Base-by-base conservation (phyloP, 441 rosid genomes). In the Pelargonium cotyledonis region DNA sequence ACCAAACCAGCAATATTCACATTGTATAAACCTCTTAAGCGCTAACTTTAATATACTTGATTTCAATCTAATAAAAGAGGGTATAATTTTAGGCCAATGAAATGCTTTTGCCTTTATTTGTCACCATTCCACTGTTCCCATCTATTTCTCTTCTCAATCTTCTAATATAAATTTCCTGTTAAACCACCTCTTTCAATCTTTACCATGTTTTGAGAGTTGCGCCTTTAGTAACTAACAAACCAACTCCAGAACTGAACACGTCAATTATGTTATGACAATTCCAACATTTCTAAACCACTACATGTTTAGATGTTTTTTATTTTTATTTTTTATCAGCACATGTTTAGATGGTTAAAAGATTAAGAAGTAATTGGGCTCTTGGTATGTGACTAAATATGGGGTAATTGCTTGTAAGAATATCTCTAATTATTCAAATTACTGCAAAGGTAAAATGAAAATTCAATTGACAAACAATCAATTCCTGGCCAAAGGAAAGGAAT, bases 401-500 rank as follows among this genome's bases (percentile, higher is more conserved):
- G 26, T 31, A 31, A 31, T 31, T 31, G 35, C 1, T 31, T 1
- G 35, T 31, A 4, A 31, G 35, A 31, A 4, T 31, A 31, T 31
- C 5, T 31, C 1, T 14, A 55, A 58, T 16, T 58, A 16, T 16
- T 58, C 23, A 18, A 7, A 16, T 16, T 5, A 58, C n/a, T 16
- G 2, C 5, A 8, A 14, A 14, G n/a, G 11, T 60, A 3, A 21
- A 21, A 44, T 8, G 35, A 12, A 66, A 9, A 4, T 40, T 57
- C 16, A 57, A 35, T 23, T 63, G 53, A 10, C 23, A 46, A 26
- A 16, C 51, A 55, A 44, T 43, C 51, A 40, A 64, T 53, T 62
- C 44, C 44, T 55, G 7, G 40, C 49, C 57, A 70, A 74, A 70
- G n/a, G 41, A 65, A 58, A 35, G 26, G 65, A 70, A 67, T 15